phyloP scores from a whole-genome alignment of 2,329 filamentous ascomycete species.

The Fusarium lyarnte region DNA sequence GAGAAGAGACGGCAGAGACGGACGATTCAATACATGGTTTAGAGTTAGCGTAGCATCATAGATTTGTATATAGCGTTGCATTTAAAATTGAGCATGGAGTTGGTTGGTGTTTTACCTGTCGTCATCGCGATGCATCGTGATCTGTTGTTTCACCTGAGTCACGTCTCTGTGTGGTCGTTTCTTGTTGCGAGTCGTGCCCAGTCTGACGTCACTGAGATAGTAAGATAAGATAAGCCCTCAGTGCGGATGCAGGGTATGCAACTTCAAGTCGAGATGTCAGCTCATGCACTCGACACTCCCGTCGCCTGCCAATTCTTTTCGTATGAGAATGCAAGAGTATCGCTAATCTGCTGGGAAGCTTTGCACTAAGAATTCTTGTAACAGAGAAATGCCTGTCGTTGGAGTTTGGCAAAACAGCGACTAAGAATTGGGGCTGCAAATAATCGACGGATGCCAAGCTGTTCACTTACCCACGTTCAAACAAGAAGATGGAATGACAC shows the following conservation, averaged over 20 bases:
- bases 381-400: background rate
- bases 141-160: background rate
- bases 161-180: background rate
- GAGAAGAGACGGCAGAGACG: slow-evolving; percentile 10
- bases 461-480: rapidly evolving
- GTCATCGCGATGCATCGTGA: background rate
- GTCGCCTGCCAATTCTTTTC: background rate
- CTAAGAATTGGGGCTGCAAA: no score
- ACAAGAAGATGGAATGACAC: rapidly evolving
- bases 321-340: no score
- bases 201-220: background rate
- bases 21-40: slow-evolving; percentile 20
- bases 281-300: background rate
- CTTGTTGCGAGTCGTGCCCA: background rate
- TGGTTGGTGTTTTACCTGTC: background rate
- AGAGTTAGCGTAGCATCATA: background rate
- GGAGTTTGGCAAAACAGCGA: background rate
- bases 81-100: background rate
- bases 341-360: rapidly evolving
- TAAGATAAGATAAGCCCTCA: background rate
- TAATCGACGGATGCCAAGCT: no score
- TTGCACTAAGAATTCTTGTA: rapidly evolving
- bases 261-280: no score
- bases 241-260: background rate
- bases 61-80: background rate